Evolutionary conservation across 2,329 filamentous ascomycete genomes (phyloP), one percentile per base, ranked within the genome.

Genomic region (Beauveria caledonica): DNA sequence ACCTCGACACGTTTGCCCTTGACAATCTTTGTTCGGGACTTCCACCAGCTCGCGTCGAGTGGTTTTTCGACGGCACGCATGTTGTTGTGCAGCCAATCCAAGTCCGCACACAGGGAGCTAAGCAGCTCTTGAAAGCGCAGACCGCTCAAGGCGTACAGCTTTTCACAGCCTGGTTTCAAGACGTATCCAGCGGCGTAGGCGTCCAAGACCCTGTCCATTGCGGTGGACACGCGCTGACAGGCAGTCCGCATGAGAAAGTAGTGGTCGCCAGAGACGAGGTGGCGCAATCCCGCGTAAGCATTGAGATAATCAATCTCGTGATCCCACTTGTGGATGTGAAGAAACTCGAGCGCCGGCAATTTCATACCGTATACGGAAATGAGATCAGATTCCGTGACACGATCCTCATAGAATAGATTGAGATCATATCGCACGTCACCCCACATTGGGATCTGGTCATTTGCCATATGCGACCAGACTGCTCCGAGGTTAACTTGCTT

Each of bases 281-380:
- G 50, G 19, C 62, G 64, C 10, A 62, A n/a, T 1, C 66, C 66
- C 13, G 59, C 65, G 33, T 62, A 68, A 44, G 63, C 57, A 48
- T 67, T 63, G 17, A 68, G 55, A 39, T 62, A 64, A 5, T 29
- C 11, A 6, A 60, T 23, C 52, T 67, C 66, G n/a, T 56, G 36
- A 5, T 49, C 25, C 65, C 64, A 65, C 0, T 33, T 5, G 11
- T 62, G 46, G 1, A 33, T 17, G 4, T 56, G 19, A 55, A 66
- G 44, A 36, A 62, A 62, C 1, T 53, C 11, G 25, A 66, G 42
- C 9, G 21, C 40, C 1, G 56, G 53, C 0, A 23, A n/a, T 17
- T 49, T 56, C n/a, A 65, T 45, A 8, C 62, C 62, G 49, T 68
- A 68, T 0, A 60, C 29, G 40, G 62, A 62, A 13, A 33, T 21